Evolutionary conservation across 352 stramenopile genomes (phyloP).

Genomic region (Discostella stelligera): DNA sequence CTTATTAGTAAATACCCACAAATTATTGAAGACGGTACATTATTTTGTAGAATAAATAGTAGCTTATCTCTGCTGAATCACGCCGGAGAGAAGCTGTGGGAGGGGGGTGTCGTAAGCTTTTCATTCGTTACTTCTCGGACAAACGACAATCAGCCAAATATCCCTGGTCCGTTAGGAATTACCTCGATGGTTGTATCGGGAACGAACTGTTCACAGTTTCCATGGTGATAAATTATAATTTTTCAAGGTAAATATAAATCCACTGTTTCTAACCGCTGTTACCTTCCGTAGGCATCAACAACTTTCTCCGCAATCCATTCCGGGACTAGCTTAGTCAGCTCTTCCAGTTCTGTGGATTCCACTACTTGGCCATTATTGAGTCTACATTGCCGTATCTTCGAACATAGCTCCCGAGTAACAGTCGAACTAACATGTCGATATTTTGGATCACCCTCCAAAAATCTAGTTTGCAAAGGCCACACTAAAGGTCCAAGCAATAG

Average conservation of each 20-base stretch:
- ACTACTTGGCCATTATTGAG: conserved; percentile 10
- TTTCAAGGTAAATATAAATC: too few species aligned
- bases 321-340: conserved; percentile 44
- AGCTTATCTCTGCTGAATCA: neutral
- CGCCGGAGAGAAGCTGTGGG: too few species aligned
- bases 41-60: conserved; percentile 38
- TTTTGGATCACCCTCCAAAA: conserved; percentile 71
- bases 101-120: too few species aligned
- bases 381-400: conserved; percentile 7
- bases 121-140: too few species aligned
- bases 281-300: conserved; percentile 33
- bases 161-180: too few species aligned
- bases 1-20: conserved; percentile 22
- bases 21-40: conserved; percentile 36
- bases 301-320: conserved; percentile 31
- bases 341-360: neutral
- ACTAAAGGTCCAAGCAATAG: conserved; percentile 53
- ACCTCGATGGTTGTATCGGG: neutral
- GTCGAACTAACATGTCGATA: conserved; percentile 77
- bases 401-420: conserved; percentile 55
- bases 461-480: conserved; percentile 66
- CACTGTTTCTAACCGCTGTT: neutral
- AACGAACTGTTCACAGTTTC: too few species aligned
- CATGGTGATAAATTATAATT: too few species aligned
- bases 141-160: too few species aligned